phyloP scores from a whole-genome alignment of 768 basidiomycete genomes.

The Boletellus emodensis region DNA sequence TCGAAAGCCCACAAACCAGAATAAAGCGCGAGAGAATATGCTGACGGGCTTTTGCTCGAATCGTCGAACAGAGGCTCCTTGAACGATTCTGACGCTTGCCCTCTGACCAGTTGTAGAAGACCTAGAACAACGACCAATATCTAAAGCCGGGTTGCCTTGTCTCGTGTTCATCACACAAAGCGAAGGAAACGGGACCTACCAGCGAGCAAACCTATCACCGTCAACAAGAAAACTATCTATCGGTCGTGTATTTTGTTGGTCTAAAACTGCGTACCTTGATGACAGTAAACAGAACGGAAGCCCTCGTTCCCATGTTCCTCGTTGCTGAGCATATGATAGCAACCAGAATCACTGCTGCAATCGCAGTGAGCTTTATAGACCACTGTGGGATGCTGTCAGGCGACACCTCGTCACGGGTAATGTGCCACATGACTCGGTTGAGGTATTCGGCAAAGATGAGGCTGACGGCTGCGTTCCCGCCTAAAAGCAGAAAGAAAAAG shows the following conservation, averaged over 20 bases:
- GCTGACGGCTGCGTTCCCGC: slow-evolving; percentile 77
- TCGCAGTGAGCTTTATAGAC: slow-evolving; percentile 86
- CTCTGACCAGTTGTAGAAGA: slow-evolving; percentile 68
- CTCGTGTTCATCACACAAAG: not conserved
- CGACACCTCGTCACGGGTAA: slow-evolving; percentile 63
- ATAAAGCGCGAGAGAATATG: slow-evolving; percentile 91
- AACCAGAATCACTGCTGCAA: slow-evolving; percentile 65
- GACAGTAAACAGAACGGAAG: slow-evolving; percentile 81
- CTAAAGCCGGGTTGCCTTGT: slow-evolving; percentile 31
- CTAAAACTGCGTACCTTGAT: slow-evolving; percentile 59
- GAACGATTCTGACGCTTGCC: slow-evolving; percentile 66
- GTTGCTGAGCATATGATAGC: slow-evolving; percentile 76
- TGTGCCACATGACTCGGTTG: slow-evolving; percentile 83
- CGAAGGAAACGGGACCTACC: slow-evolving; percentile 38
- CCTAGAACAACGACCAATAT: slow-evolving; percentile 75
- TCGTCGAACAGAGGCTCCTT: slow-evolving; percentile 64
- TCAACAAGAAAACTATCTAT: not conserved
- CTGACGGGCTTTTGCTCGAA: slow-evolving; percentile 73
- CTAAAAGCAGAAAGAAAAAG: slow-evolving; percentile 32
- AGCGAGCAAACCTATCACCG: slow-evolving; percentile 54
- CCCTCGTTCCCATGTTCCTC: slow-evolving; percentile 71
- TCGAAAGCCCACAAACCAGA: slow-evolving; percentile 95
- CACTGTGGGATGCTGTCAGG: slow-evolving; percentile 82
- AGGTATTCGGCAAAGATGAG: slow-evolving; percentile 92
- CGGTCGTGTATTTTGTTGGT: not conserved